phyloP scores from a whole-genome alignment of 2,329 filamentous ascomycete species.

The Exophiala sideris region DNA sequence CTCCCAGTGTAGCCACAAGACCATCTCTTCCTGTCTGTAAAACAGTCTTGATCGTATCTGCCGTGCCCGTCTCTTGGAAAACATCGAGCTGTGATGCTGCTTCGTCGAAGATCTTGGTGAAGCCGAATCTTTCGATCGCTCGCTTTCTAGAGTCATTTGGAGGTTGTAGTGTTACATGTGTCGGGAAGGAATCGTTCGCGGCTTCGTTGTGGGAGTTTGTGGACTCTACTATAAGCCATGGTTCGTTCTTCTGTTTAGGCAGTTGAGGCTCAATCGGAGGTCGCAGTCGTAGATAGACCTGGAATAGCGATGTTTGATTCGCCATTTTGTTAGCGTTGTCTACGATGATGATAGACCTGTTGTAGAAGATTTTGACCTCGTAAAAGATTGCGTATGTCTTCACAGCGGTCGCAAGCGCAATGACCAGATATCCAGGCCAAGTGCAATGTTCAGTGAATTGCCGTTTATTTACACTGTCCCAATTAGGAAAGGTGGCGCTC shows the following conservation, averaged over 20 bases:
- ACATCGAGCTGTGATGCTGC: slow-evolving; percentile 78
- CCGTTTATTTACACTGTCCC: too few relatives aligned
- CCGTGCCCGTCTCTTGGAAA: slow-evolving; percentile 68
- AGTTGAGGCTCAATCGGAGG: slow-evolving; percentile 53
- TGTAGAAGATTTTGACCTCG: background rate
- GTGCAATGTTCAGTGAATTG: too few relatives aligned
- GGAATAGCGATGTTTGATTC: slow-evolving; percentile 62
- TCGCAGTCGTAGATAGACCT: slow-evolving; percentile 83
- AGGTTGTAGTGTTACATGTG: slow-evolving; percentile 73
- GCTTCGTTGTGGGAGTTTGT: slow-evolving; percentile 36
- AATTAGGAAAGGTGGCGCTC: too few relatives aligned
- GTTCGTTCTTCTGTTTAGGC: slow-evolving; percentile 50
- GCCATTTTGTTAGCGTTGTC: slow-evolving; percentile 24
- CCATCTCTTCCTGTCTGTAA: slow-evolving; percentile 83
- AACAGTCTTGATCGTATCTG: slow-evolving; percentile 65
- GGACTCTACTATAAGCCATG: slow-evolving; percentile 75
- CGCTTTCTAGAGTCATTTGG: slow-evolving; percentile 78
- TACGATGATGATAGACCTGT: slow-evolving; percentile 9
- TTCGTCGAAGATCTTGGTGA: slow-evolving; percentile 91
- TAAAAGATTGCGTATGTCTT: background rate
- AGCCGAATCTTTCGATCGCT: slow-evolving; percentile 88
- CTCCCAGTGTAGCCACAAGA: slow-evolving; percentile 83
- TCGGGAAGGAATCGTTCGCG: slow-evolving; percentile 45
- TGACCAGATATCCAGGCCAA: too few relatives aligned
- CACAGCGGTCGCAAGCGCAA: too few relatives aligned